A percentile compares a stretch with the other conserved stretches of the same genome.
Conservation (phyloP, 1,284 basidiomycete species). For the Irpex rosettiformis region DNA sequence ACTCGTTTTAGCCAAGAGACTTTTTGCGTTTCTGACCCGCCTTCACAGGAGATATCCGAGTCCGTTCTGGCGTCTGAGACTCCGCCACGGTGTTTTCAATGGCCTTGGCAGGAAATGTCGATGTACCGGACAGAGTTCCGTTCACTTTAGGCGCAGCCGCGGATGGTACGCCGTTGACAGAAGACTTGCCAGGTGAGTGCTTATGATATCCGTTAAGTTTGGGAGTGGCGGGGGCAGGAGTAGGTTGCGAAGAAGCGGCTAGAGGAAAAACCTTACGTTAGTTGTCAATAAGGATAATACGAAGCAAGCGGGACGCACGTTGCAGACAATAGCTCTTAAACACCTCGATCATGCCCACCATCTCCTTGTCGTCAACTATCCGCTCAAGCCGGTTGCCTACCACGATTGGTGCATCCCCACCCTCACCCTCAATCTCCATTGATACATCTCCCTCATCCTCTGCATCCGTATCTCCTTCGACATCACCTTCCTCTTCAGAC, state of each 20-base stretch:
- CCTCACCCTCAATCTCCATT: constrained; percentile 42
- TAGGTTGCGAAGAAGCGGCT: not conserved
- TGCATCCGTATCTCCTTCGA: constrained; percentile 16
- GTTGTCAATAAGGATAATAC: constrained; percentile 1
- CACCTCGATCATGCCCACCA: constrained; percentile 44
- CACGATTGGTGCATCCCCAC: constrained; percentile 23
- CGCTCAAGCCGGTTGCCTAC: constrained; percentile 29
- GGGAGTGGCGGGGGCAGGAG: constrained; percentile 1
- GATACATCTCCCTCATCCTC: constrained; percentile 27
- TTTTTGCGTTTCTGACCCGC: constrained; percentile 16
- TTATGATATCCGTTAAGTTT: constrained; percentile 9
- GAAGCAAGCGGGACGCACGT: constrained; percentile 29
- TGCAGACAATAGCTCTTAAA: constrained; percentile 47
- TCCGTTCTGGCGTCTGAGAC: not conserved
- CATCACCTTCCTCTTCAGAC: constrained; percentile 16
- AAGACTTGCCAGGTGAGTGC: not conserved
- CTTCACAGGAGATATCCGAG: constrained; percentile 8
- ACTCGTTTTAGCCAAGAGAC: constrained; percentile 9
- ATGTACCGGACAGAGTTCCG: not conserved
- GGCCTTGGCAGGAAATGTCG: not conserved
- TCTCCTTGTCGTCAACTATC: constrained; percentile 42
- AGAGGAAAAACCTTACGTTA: not conserved
- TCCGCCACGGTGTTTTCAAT: not conserved
- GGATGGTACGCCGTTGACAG: not conserved
- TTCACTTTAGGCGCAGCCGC: not conserved